Percentiles rank a stretch among this genome's conserved stretches.
These are phyloP conservation scores for Synchytrium microbalum DNA, from an alignment of 371 early-diverging fungal species.

Conservation along the genomic window DNA sequence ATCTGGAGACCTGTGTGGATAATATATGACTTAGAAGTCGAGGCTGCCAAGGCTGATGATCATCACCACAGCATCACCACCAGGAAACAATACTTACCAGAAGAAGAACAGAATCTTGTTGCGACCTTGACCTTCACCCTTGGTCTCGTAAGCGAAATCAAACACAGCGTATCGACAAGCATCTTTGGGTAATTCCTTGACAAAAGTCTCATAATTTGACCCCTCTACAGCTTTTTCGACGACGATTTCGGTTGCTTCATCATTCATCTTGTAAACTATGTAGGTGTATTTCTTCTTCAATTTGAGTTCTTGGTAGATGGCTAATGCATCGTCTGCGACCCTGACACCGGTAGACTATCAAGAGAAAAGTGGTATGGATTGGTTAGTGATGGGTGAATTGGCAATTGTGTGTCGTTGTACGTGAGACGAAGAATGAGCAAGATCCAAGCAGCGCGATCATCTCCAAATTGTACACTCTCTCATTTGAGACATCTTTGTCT, in stretches of 20 bases:
- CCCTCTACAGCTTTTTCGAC: slow-evolving; percentile 52
- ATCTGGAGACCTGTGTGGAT: slow-evolving; percentile 70
- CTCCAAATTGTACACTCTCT: too few relatives aligned
- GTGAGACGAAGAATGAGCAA: too few relatives aligned
- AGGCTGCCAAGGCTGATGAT: slow-evolving; percentile 1
- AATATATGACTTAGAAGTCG: neutral
- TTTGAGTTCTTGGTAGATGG: slow-evolving; percentile 61
- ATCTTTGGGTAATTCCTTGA: slow-evolving; percentile 50
- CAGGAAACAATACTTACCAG: slow-evolving; percentile 39
- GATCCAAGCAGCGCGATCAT: too few relatives aligned
- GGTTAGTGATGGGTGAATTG: too few relatives aligned
- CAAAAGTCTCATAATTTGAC: slow-evolving; percentile 55
- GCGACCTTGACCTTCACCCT: slow-evolving; percentile 53
- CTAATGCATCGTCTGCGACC: slow-evolving; percentile 55
- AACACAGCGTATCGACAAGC: slow-evolving; percentile 79
- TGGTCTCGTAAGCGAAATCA: slow-evolving; percentile 67
- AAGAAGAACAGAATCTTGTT: slow-evolving; percentile 63
- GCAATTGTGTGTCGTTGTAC: too few relatives aligned
- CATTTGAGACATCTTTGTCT: too few relatives aligned
- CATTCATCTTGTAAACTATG: slow-evolving; percentile 70
- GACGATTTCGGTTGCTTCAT: slow-evolving; percentile 51
- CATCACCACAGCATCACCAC: neutral
- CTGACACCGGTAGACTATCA: slow-evolving; percentile 46
- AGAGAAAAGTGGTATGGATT: neutral
- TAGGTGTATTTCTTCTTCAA: slow-evolving; percentile 62